These are phyloP conservation scores for Dactylellina cionopaga DNA, from an alignment of 2,329 filamentous ascomycete species.

Conservation along the genomic window DNA sequence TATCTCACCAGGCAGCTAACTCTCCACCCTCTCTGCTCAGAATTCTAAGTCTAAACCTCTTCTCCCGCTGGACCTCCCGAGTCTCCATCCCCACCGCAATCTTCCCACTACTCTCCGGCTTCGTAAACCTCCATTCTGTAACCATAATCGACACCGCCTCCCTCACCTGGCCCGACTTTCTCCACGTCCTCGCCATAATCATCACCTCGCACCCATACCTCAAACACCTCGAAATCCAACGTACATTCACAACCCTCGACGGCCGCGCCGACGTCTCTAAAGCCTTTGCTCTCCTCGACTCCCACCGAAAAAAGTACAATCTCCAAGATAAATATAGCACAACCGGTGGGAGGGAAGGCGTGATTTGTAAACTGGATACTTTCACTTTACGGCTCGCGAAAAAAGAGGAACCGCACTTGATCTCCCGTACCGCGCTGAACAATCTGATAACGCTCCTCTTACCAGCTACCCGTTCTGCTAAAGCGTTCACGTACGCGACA, in stretches of 20 bases:
- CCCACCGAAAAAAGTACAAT: too few species aligned
- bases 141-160: constrained; percentile 30
- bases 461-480: constrained; percentile 18
- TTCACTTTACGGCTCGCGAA: constrained; percentile 28
- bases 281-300: background rate
- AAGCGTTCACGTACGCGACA: constrained; percentile 22
- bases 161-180: constrained; percentile 35
- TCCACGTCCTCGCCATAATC: constrained; percentile 33
- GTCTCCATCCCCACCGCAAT: constrained; percentile 25
- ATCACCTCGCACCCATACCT: constrained; percentile 46
- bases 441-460: constrained; percentile 23
- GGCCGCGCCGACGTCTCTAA: constrained; percentile 11
- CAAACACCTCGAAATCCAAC: constrained; percentile 46
- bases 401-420: constrained; percentile 3
- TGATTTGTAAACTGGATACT: constrained; percentile 18
- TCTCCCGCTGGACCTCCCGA: background rate
- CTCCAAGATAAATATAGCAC: too few species aligned
- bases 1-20: background rate
- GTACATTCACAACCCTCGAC: constrained; percentile 20
- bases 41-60: constrained; percentile 33
- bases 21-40: background rate
- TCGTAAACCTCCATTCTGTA: constrained; percentile 37
- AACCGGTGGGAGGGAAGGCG: too few species aligned
- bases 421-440: constrained; percentile 20
- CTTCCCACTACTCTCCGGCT: constrained; percentile 25